These are phyloP conservation scores for Capillidium rhysosporum DNA, from an alignment of 371 early-diverging fungal genomes.

Conservation along the genomic window DNA sequence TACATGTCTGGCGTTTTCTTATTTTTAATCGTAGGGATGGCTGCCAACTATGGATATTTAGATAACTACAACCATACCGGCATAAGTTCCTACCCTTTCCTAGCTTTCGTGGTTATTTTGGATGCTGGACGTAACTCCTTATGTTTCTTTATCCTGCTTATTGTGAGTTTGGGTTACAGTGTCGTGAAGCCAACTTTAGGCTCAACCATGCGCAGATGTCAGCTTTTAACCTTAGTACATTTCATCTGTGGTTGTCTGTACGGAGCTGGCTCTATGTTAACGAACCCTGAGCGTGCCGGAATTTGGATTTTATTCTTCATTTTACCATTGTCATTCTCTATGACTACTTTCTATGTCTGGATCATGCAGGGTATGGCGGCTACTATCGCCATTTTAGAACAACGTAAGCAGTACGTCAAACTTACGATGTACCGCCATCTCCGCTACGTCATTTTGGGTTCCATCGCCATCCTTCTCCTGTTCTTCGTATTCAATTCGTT, in stretches of 20 bases:
- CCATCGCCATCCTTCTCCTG: conserved; percentile 41
- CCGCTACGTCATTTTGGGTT: conserved; percentile 56
- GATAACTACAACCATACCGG: conserved; percentile 52
- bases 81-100: conserved; percentile 24
- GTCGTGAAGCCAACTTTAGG: conserved; percentile 67
- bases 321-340: conserved; percentile 70
- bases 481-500: conserved; percentile 69
- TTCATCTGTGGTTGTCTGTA: conserved; percentile 80
- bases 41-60: conserved; percentile 72
- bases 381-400: conserved; percentile 42
- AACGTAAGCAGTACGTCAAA: conserved; percentile 70
- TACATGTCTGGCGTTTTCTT: conserved; percentile 65
- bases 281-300: conserved; percentile 46
- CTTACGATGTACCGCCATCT: conserved; percentile 72
- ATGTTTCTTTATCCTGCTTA: conserved; percentile 85
- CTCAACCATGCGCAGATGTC: conserved; percentile 68
- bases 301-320: conserved; percentile 56
- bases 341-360: conserved; percentile 90
- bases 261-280: conserved; percentile 54
- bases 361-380: conserved; percentile 33
- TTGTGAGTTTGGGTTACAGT: conserved; percentile 89
- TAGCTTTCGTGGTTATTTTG: conserved; percentile 45
- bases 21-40: conserved; percentile 75
- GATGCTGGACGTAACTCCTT: conserved; percentile 79
- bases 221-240: conserved; percentile 51